Percentiles rank a stretch among this genome's conserved stretches.
These are phyloP conservation scores for Alternaria burnsii DNA, from an alignment of 2,329 filamentous ascomycete genomes.

Conservation along the genomic window DNA sequence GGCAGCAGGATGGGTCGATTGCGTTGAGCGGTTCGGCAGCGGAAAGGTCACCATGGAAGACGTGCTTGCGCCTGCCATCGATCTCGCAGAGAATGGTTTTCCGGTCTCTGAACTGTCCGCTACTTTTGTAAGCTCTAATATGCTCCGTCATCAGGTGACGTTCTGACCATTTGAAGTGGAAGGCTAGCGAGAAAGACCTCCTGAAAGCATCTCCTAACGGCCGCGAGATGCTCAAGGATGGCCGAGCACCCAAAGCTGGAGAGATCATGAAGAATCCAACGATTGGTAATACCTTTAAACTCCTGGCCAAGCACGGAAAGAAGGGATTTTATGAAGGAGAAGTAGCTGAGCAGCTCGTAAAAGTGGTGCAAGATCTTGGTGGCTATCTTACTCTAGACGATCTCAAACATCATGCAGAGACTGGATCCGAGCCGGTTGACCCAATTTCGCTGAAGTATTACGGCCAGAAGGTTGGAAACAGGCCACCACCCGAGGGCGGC, in stretches of 20 bases:
- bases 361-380: conserved; percentile 77
- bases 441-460: conserved; percentile 83
- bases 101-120: conserved; percentile 84
- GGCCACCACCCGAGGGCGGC: conserved; percentile 57
- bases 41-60: conserved; percentile 80
- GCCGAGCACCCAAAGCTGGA: conserved; percentile 77
- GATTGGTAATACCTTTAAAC: conserved; percentile 81
- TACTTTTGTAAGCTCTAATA: conserved; percentile 65
- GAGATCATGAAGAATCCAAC: conserved; percentile 90
- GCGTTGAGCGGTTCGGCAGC: conserved; percentile 87
- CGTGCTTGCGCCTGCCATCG: conserved; percentile 82
- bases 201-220: conserved; percentile 83
- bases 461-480: conserved; percentile 67
- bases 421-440: conserved; percentile 80
- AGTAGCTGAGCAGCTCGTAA: conserved; percentile 81
- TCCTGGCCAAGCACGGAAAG: conserved; percentile 82
- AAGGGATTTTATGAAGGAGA: conserved; percentile 89
- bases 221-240: conserved; percentile 84
- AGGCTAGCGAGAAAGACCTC: conserved; percentile 68
- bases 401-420: conserved; percentile 76
- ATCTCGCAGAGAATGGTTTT: conserved; percentile 86
- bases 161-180: conserved; percentile 68
- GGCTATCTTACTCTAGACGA: conserved; percentile 83
- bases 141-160: neutral
- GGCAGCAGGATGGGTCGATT: conserved; percentile 91